Evolutionary conservation across 75 land plant species (phyloP).

Genomic region (Selaginella moellendorffii): DNA sequence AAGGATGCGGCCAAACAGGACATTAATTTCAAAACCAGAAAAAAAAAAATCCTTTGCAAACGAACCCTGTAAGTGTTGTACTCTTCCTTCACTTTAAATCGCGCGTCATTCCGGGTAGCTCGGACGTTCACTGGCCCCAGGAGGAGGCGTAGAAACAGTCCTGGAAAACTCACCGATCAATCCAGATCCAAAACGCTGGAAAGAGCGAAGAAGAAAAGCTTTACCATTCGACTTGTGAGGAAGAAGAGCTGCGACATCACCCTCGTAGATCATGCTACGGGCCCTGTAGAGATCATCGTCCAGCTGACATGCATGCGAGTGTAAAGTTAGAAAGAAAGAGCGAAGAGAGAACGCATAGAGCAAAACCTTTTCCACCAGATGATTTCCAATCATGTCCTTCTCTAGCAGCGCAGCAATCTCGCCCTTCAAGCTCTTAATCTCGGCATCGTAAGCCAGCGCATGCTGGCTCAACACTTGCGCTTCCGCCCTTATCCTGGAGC

Average conservation of each 20-base stretch:
- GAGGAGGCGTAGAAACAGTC: conserved; percentile 59
- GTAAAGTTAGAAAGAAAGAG: too few relatives aligned
- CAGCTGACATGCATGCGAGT: too few relatives aligned
- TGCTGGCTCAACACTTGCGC: conserved; percentile 41
- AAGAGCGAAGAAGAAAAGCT: background rate
- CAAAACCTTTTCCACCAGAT: conserved; percentile 28
- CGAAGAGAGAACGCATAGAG: background rate
- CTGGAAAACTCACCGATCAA: too few relatives aligned
- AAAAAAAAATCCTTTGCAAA: background rate
- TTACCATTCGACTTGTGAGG: conserved; percentile 41
- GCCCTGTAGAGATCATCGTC: conserved; percentile 59
- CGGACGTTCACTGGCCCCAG: conserved; percentile 82
- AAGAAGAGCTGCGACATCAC: conserved; percentile 57
- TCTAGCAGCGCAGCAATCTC: conserved; percentile 11
- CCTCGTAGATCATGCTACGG: conserved; percentile 45
- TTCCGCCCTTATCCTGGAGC: conserved; percentile 29
- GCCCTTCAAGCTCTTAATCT: conserved; percentile 24
- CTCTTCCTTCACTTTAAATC: conserved; percentile 85
- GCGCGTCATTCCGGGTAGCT: conserved; percentile 61
- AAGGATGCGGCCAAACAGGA: too few relatives aligned
- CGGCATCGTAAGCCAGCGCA: conserved; percentile 32
- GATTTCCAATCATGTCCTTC: conserved; percentile 18
- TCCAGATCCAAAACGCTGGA: too few relatives aligned
- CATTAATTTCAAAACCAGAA: too few relatives aligned
- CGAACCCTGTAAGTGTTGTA: conserved; percentile 80